Evolutionary conservation across 495 filamentous ascomycete species (phyloP).

Genomic region (Echria macrotheca): DNA sequence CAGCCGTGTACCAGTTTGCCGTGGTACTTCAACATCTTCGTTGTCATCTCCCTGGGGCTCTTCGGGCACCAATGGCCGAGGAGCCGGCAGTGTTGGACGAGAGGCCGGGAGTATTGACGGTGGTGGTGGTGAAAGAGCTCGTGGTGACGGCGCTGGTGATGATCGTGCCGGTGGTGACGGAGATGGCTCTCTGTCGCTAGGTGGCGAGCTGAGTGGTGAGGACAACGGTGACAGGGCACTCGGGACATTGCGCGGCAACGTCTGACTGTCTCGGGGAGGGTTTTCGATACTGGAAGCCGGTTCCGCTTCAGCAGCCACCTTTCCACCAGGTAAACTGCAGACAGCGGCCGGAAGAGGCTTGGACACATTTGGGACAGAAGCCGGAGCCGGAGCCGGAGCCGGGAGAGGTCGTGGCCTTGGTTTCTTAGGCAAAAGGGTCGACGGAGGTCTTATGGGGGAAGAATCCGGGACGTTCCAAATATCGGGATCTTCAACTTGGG

Average conservation of each 20-base stretch:
- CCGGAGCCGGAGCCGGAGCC: no score
- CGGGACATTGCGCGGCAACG: constrained; percentile 14
- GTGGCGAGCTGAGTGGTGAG: constrained; percentile 13
- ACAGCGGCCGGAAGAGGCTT: no score
- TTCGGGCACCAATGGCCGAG: no score
- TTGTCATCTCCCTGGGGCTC: no score
- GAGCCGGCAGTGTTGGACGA: no score
- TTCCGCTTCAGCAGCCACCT: no score
- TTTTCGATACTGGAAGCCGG: no score
- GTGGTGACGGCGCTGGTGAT: neutral
- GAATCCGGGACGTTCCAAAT: constrained; percentile 21
- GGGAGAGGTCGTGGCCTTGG: neutral
- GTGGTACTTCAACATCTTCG: constrained; percentile 15
- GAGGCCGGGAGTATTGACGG: no score
- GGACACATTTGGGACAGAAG: no score
- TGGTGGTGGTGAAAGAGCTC: neutral
- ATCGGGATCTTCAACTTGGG: neutral
- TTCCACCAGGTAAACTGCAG: no score
- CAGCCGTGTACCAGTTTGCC: constrained; percentile 18
- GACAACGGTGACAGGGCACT: neutral
- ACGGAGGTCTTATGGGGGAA: neutral
- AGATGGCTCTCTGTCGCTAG: constrained; percentile 9
- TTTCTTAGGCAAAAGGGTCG: neutral
- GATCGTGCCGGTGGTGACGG: constrained; percentile 2
- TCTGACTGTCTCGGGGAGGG: no score